Percentiles rank a stretch among this genome's conserved stretches.
These are phyloP conservation scores for Cryptosporidium viatorum DNA, from an alignment of 169 alveolate species.

Conservation along the genomic window DNA sequence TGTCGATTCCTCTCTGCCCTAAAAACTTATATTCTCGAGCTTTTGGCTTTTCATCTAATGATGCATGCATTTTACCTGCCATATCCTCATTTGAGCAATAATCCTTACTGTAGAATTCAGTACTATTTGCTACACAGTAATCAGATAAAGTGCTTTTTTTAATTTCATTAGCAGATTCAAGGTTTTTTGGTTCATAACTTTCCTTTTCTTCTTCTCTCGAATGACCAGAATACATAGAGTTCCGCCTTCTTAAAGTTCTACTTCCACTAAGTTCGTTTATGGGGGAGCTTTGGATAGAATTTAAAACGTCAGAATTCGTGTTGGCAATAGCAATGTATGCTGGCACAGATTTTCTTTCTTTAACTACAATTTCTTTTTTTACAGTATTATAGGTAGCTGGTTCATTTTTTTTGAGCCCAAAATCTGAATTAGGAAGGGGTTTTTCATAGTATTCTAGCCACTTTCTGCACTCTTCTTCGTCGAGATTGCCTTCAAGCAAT, in stretches of 20 bases:
- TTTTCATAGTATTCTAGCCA: slow-evolving; percentile 60
- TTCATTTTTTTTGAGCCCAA: slow-evolving; percentile 11
- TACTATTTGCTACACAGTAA: background rate
- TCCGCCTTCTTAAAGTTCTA: slow-evolving; percentile 17
- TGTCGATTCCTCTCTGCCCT: background rate
- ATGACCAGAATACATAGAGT: background rate
- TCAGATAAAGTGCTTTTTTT: background rate
- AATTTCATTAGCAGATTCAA: background rate
- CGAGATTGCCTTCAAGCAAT: slow-evolving; percentile 19
- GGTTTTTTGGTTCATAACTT: background rate
- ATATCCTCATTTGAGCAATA: background rate
- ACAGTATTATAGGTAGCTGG: background rate
- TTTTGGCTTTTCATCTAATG: background rate
- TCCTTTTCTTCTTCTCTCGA: background rate
- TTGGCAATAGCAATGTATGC: slow-evolving; percentile 61
- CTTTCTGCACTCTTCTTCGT: slow-evolving; percentile 37
- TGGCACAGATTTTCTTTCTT: slow-evolving; percentile 39
- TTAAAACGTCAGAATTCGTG: slow-evolving; percentile 6
- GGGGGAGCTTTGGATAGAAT: background rate
- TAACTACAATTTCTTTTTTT: background rate
- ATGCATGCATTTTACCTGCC: background rate
- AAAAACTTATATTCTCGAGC: background rate
- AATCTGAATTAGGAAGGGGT: slow-evolving; percentile 28
- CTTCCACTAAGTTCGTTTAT: background rate
- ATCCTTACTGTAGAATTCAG: background rate